A percentile compares a stretch with the other conserved stretches of the same genome.
Conservation (phyloP, 2,329 filamentous ascomycete genomes). For the Aureobasidium pullulans region DNA sequence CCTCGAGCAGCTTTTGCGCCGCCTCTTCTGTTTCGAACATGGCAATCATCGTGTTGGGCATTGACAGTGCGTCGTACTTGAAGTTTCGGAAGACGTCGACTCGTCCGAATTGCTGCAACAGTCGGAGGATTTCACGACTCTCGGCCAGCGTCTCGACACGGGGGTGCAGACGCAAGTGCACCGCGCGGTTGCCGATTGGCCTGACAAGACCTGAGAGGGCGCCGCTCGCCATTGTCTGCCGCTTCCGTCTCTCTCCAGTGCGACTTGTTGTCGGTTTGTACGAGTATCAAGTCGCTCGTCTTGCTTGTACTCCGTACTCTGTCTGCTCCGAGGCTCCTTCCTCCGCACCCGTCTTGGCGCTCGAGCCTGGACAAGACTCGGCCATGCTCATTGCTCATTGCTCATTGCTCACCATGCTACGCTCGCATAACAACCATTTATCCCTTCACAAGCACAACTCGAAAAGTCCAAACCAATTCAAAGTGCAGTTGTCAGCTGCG, state of each 20-base stretch:
- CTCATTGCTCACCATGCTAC: too few species aligned
- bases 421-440: too few species aligned
- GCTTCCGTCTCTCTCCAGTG: too few species aligned
- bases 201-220: slow-evolving; percentile 18
- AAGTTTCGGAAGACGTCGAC: slow-evolving; percentile 42
- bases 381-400: too few species aligned
- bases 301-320: too few species aligned
- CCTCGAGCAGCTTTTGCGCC: slow-evolving; percentile 35
- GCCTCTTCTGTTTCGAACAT: slow-evolving; percentile 37
- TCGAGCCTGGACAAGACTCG: too few species aligned
- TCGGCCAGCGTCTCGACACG: slow-evolving; percentile 42
- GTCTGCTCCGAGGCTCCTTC: too few species aligned
- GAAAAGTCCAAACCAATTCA: not conserved
- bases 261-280: too few species aligned
- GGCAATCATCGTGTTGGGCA: slow-evolving; percentile 38
- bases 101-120: slow-evolving; percentile 43
- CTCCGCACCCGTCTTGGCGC: too few species aligned
- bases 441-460: too few species aligned
- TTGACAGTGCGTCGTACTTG: slow-evolving; percentile 38
- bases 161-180: slow-evolving; percentile 42
- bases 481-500: not conserved
- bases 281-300: too few species aligned
- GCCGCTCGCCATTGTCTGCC: not conserved
- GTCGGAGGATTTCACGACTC: slow-evolving; percentile 39
- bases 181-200: slow-evolving; percentile 33